Conservation (phyloP, 2,329 filamentous ascomycete genomes). For the Cordyceps tenuipes region DNA sequence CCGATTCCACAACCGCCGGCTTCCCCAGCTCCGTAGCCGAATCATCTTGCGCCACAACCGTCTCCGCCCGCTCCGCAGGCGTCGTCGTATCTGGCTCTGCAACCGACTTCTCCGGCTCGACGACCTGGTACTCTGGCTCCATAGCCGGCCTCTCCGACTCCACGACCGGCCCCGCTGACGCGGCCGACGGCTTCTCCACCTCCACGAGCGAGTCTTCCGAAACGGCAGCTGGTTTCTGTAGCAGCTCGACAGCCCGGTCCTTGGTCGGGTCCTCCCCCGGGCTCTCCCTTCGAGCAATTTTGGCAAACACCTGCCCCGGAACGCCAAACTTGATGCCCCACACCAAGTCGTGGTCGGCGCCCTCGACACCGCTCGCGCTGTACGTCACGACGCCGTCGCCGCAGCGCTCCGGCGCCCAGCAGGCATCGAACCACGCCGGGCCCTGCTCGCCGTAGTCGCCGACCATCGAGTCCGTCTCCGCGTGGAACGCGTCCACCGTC, state of each 20-base stretch:
- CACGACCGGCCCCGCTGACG: not conserved
- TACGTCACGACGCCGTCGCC: constrained; percentile 17
- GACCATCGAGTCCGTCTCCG: constrained; percentile 22
- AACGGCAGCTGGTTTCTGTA: not conserved
- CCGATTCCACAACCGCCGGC: no score
- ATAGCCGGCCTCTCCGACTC: not conserved
- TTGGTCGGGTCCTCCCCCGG: not conserved
- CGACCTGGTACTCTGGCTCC: not conserved
- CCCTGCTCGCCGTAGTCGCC: constrained; percentile 20
- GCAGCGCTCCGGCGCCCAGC: constrained; percentile 16
- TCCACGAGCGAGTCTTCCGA: not conserved
- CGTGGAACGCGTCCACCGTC: constrained; percentile 20
- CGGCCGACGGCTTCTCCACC: not conserved
- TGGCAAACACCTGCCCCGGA: constrained; percentile 15
- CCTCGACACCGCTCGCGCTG: constrained; percentile 16
- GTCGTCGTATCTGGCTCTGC: not conserved
- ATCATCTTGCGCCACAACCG: no score
- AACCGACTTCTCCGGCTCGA: not conserved
- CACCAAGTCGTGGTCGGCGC: constrained; percentile 21
- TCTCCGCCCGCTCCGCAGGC: not conserved
- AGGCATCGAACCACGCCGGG: constrained; percentile 22
- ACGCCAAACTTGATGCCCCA: constrained; percentile 18
- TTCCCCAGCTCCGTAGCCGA: no score
- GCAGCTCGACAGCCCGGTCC: not conserved
- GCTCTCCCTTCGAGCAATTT: not conserved